Evolutionary conservation across 1,284 basidiomycete species (phyloP).

Genomic region (Cryptococcus sp.): DNA sequence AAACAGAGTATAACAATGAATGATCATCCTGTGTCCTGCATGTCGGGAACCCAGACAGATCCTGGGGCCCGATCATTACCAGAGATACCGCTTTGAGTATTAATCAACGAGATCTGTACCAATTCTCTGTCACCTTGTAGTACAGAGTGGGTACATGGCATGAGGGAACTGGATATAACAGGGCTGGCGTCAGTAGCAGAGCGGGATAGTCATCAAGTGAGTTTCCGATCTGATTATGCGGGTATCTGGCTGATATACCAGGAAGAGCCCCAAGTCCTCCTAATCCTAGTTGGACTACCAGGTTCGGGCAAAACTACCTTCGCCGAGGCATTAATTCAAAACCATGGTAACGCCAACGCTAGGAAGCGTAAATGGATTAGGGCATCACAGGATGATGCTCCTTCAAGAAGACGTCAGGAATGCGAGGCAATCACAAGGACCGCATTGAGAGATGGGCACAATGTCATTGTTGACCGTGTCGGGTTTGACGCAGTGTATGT

Average conservation of each 20-base stretch:
- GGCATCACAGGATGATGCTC: conserved; percentile 46
- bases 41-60: too few relatives aligned
- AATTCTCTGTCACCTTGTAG: too few relatives aligned
- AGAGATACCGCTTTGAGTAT: too few relatives aligned
- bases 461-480: conserved; percentile 45
- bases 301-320: conserved; percentile 45
- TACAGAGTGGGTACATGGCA: too few relatives aligned
- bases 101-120: too few relatives aligned
- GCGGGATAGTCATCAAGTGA: too few relatives aligned
- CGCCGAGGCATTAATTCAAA: conserved; percentile 26
- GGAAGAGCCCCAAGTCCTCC: conserved; percentile 28
- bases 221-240: too few relatives aligned
- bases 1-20: too few relatives aligned
- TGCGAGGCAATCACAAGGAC: conserved; percentile 32
- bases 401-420: conserved; percentile 34
- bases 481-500: conserved; percentile 42
- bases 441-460: conserved; percentile 29
- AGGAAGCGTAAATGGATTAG: conserved; percentile 30
- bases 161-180: too few relatives aligned
- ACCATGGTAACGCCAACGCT: neutral
- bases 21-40: too few relatives aligned
- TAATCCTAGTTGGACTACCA: conserved; percentile 43
- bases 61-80: too few relatives aligned
- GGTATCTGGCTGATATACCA: neutral
- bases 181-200: too few relatives aligned